Evolutionary conservation across 495 filamentous ascomycete species (phyloP).

Genomic region (Neurospora tetrasperma): DNA sequence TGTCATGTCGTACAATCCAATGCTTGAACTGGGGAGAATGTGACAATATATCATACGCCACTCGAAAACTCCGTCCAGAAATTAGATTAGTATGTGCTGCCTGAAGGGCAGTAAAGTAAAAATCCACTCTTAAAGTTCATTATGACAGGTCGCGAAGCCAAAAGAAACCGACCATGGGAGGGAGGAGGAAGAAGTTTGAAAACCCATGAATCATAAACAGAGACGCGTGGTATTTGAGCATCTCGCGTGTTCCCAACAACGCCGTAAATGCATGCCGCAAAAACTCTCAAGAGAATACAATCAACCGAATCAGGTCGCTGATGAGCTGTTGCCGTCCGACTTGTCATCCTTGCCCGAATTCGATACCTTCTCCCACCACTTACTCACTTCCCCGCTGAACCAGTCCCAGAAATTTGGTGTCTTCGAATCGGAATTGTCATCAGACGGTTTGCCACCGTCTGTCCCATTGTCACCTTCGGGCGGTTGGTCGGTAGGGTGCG

Average conservation of each 20-base stretch:
- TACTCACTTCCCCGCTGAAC: constrained; percentile 36
- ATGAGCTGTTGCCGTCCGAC: not conserved
- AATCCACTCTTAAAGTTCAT: not conserved
- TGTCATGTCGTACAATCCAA: not conserved
- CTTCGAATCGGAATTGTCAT: constrained; percentile 7
- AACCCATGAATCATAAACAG: not conserved
- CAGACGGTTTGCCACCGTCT: not conserved
- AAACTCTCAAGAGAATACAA: not conserved
- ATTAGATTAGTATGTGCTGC: not conserved
- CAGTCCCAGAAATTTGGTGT: constrained; percentile 37
- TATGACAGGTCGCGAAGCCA: not conserved
- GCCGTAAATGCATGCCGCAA: not conserved
- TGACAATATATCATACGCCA: not conserved
- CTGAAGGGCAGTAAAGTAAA: not conserved
- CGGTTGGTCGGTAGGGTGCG: constrained; percentile 11
- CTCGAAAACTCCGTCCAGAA: not conserved
- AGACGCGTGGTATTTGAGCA: not conserved
- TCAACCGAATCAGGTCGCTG: not conserved
- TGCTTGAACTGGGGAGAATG: not conserved
- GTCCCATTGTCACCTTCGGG: constrained; percentile 1
- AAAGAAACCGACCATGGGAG: not conserved
- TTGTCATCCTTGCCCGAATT: constrained; percentile 8
- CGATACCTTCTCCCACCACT: constrained; percentile 30
- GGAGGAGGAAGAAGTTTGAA: not conserved
- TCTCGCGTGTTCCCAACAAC: not conserved